These are phyloP conservation scores for Ceratopteris richardii DNA, from an alignment of 75 land plant genomes.

Conservation along the genomic window DNA sequence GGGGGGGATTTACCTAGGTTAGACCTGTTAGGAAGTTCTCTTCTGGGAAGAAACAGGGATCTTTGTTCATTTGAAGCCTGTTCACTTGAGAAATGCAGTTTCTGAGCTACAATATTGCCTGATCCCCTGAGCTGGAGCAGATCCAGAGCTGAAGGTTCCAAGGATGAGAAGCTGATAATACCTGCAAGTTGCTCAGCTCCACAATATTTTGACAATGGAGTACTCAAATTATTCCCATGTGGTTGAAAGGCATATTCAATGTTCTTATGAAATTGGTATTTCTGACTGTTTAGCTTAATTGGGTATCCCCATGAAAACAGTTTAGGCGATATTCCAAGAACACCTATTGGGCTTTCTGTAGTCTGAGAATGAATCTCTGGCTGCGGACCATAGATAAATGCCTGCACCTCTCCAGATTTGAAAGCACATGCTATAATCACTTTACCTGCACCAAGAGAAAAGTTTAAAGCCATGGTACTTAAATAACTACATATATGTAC, in stretches of 20 bases:
- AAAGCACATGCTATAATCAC: constrained; percentile 20
- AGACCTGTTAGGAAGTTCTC: no score
- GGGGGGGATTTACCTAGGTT: no score
- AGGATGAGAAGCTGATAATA: background rate
- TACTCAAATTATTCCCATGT: background rate
- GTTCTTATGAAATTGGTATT: background rate
- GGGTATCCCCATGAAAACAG: background rate
- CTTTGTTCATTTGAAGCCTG: background rate
- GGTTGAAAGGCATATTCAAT: background rate
- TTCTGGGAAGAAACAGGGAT: no score
- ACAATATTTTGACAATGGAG: background rate
- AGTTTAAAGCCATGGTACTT: background rate
- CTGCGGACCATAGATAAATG: constrained; percentile 21
- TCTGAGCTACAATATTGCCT: background rate
- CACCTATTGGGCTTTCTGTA: background rate
- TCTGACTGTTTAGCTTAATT: background rate
- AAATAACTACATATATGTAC: background rate
- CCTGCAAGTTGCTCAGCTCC: constrained; percentile 1
- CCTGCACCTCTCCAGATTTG: constrained; percentile 21
- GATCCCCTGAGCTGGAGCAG: background rate
- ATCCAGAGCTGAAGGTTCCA: background rate
- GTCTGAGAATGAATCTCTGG: constrained; percentile 7
- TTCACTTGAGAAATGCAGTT: background rate
- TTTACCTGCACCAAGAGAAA: constrained; percentile 13
- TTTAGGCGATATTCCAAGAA: background rate